Evolutionary conservation across 2,329 filamentous ascomycete genomes (phyloP).

Genomic region (Fusarium subglutinans): DNA sequence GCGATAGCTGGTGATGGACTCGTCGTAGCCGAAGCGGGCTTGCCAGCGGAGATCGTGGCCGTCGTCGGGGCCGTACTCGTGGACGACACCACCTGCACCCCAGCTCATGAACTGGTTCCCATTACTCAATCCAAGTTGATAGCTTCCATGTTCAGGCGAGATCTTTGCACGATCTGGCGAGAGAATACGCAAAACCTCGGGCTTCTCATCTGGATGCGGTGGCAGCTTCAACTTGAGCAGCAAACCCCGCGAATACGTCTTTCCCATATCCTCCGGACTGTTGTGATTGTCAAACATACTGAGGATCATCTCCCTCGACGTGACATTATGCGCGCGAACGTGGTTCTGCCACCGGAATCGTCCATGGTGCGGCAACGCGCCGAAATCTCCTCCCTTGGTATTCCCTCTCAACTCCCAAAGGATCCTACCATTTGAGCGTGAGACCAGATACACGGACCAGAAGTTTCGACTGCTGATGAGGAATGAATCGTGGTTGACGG

Average conservation of each 20-base stretch:
- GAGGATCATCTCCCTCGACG: slow-evolving; percentile 35
- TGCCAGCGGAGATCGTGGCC: slow-evolving; percentile 40
- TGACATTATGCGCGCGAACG: slow-evolving; percentile 42
- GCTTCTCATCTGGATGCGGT: slow-evolving; percentile 8
- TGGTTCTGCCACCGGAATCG: slow-evolving; percentile 51
- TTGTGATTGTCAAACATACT: slow-evolving; percentile 51
- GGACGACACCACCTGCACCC: slow-evolving; percentile 37
- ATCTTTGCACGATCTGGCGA: slow-evolving; percentile 22
- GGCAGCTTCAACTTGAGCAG: slow-evolving; percentile 28
- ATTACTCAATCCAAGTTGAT: slow-evolving; percentile 28
- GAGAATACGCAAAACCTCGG: slow-evolving; percentile 10
- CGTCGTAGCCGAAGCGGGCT: slow-evolving; percentile 35
- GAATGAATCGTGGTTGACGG: slow-evolving; percentile 28
- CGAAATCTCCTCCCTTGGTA: slow-evolving; percentile 39
- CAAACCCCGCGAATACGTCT: slow-evolving; percentile 16
- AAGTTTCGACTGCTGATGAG: slow-evolving; percentile 38
- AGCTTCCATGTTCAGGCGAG: slow-evolving; percentile 30
- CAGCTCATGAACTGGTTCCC: slow-evolving; percentile 38
- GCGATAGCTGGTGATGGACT: slow-evolving; percentile 34
- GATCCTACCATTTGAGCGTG: slow-evolving; percentile 28
- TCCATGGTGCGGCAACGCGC: slow-evolving; percentile 35
- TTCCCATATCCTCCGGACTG: slow-evolving; percentile 12
- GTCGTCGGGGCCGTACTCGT: slow-evolving; percentile 37
- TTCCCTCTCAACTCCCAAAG: slow-evolving; percentile 41
- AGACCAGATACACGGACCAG: slow-evolving; percentile 37